These are phyloP conservation scores for Vaccinium corymbosum DNA, from an alignment of 148 eudicot species.

Conservation along the genomic window DNA sequence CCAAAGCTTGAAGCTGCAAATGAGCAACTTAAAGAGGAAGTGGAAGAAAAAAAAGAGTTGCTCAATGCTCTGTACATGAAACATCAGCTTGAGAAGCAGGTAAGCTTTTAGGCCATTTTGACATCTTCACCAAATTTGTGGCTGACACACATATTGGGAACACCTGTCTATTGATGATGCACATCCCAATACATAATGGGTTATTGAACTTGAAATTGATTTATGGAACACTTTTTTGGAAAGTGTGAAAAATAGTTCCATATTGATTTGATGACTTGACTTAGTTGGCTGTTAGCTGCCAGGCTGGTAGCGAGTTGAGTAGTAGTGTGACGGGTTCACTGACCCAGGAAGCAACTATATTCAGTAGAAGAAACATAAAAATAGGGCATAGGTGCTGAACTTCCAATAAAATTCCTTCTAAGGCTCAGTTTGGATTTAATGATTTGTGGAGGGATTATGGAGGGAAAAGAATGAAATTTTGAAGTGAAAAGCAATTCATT, in stretches of 20 bases:
- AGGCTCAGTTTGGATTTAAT: neutral
- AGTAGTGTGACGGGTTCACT: neutral
- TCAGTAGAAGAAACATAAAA: neutral
- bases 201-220: neutral
- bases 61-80: constrained; percentile 68
- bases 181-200: neutral
- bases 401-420: neutral
- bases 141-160: neutral
- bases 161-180: neutral
- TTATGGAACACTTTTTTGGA: neutral
- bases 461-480: neutral
- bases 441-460: neutral
- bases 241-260: neutral
- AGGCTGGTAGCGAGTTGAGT: neutral
- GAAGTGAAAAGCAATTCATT: neutral
- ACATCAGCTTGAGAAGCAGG: constrained; percentile 95
- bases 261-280: neutral
- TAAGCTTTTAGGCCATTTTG: constrained; percentile 15
- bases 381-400: neutral
- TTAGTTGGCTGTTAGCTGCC: neutral
- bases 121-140: neutral
- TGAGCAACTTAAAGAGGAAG: constrained; percentile 60
- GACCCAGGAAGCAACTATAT: neutral
- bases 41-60: constrained; percentile 82
- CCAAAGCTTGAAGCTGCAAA: constrained; percentile 60